phyloP scores from a whole-genome alignment of 2,329 filamentous ascomycete genomes.

The Talaromyces sp. region DNA sequence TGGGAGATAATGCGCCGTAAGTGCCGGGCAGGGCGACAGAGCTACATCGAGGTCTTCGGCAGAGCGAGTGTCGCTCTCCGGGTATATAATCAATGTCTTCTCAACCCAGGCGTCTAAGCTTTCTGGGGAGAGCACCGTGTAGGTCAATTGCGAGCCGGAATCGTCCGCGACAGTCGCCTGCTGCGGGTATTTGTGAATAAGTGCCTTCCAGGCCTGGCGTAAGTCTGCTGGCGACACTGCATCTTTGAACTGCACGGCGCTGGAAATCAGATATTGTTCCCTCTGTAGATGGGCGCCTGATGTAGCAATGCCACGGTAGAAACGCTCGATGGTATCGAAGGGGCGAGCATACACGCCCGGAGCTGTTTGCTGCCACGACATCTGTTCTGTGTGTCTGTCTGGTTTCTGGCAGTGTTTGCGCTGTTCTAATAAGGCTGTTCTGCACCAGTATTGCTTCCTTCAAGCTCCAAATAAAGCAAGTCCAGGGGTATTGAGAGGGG shows the following conservation, averaged over 20 bases:
- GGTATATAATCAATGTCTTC: slow-evolving; percentile 11
- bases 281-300: not conserved
- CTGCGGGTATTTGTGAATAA: slow-evolving; percentile 15
- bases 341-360: slow-evolving; percentile 4
- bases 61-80: not conserved
- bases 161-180: slow-evolving; percentile 9
- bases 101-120: slow-evolving; percentile 9
- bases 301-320: not conserved
- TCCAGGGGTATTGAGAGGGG: not conserved
- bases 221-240: not conserved
- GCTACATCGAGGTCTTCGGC: slow-evolving; percentile 5
- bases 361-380: not conserved
- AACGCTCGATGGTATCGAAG: not conserved
- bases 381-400: not conserved
- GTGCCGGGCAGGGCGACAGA: slow-evolving; percentile 6
- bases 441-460: not conserved
- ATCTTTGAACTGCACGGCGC: not conserved
- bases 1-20: slow-evolving; percentile 11
- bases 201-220: slow-evolving; percentile 4
- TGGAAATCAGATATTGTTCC: not conserved
- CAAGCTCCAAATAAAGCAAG: not conserved
- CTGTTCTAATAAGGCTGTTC: not conserved
- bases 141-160: slow-evolving; percentile 1
- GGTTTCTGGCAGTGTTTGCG: not conserved
- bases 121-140: slow-evolving; percentile 8